A percentile compares a stretch with the other conserved stretches of the same genome.
Evolutionary conservation across 2,329 filamentous ascomycete species (phyloP).

Genomic region (Cordyceps fumosorosea): DNA sequence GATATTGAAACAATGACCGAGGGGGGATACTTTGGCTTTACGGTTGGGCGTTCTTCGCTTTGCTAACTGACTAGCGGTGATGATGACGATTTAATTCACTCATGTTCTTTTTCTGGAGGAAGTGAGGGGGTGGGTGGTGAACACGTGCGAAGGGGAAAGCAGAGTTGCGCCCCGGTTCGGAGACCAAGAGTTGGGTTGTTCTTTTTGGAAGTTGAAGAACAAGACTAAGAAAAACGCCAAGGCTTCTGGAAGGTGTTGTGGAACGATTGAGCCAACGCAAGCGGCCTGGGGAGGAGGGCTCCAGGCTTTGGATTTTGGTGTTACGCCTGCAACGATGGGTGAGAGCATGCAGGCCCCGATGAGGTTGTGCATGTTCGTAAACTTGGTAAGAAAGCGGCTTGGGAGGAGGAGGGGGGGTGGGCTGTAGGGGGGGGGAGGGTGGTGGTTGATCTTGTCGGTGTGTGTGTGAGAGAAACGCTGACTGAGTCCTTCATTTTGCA

Average conservation of each 20-base stretch:
- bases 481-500: not conserved
- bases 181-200: not conserved
- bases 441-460: not conserved
- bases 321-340: not conserved
- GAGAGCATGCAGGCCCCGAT: not conserved
- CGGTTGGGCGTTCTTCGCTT: not conserved
- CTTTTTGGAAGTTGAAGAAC: not conserved
- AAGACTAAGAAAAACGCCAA: not conserved
- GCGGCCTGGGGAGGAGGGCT: not conserved
- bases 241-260: conserved; percentile 8
- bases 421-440: not conserved
- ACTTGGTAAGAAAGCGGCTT: no score
- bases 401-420: not conserved
- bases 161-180: not conserved
- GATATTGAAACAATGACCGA: conserved; percentile 1
- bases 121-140: not conserved
- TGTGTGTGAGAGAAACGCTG: conserved; percentile 1
- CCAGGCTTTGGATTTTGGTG: not conserved
- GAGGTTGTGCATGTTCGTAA: not conserved
- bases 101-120: not conserved
- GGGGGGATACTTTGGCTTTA: not conserved
- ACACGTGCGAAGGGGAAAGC: not conserved
- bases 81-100: not conserved
- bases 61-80: not conserved
- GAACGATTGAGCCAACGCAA: not conserved